These are phyloP conservation scores for Pulveroboletus ravenelii DNA, from an alignment of 768 basidiomycete species.

Conservation along the genomic window DNA sequence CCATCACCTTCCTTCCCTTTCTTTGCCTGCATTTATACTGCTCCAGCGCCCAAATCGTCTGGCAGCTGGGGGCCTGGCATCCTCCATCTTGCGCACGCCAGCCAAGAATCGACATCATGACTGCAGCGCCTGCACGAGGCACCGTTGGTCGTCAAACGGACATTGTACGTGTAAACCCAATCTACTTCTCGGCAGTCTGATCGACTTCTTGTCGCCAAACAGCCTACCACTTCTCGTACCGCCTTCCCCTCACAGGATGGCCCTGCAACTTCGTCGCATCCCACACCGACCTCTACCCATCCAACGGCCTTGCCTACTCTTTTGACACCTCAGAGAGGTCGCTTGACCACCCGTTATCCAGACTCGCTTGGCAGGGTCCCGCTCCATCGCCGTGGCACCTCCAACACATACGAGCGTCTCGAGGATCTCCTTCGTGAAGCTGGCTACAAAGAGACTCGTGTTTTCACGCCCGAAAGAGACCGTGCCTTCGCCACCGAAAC, in stretches of 20 bases:
- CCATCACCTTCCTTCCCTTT: background rate
- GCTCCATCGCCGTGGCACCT: slow-evolving; percentile 72
- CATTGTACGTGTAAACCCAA: slow-evolving; percentile 13
- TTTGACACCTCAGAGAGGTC: slow-evolving; percentile 39
- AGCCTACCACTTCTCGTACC: slow-evolving; percentile 10
- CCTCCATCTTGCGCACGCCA: slow-evolving; percentile 5
- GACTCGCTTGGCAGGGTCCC: slow-evolving; percentile 62
- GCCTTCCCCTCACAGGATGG: slow-evolving; percentile 7
- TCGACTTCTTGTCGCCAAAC: slow-evolving; percentile 2
- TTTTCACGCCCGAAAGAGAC: slow-evolving; percentile 83
- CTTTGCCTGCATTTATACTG: background rate
- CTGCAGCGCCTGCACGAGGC: slow-evolving; percentile 8
- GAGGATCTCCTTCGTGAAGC: slow-evolving; percentile 84
- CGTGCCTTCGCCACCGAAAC: slow-evolving; percentile 31
- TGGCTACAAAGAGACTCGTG: slow-evolving; percentile 88
- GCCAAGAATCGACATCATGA: slow-evolving; percentile 16
- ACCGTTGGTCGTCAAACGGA: slow-evolving; percentile 8
- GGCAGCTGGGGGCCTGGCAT: slow-evolving; percentile 2
- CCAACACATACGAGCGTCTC: slow-evolving; percentile 75
- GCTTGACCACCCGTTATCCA: slow-evolving; percentile 48
- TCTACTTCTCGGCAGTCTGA: slow-evolving; percentile 5
- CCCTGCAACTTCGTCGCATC: slow-evolving; percentile 5
- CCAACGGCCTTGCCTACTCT: slow-evolving; percentile 26
- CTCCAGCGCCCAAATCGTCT: background rate
- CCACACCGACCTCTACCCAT: slow-evolving; percentile 5